Evolutionary conservation across 257 asterid species (phyloP), one percentile per base, ranked within the genome.

Genomic region (Solanum stenotomum): DNA sequence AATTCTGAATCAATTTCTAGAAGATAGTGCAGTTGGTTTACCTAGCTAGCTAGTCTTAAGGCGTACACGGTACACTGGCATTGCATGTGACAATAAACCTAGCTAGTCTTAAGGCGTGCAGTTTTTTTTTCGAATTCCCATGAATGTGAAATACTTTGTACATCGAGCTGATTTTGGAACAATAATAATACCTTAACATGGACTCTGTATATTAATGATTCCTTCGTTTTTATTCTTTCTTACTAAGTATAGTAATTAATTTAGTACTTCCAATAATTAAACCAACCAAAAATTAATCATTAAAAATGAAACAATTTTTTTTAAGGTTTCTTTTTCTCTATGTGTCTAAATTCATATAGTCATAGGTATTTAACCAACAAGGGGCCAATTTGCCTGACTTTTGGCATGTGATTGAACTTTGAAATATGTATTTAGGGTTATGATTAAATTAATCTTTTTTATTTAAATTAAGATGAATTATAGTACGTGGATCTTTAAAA

Each of bases 401-500:
- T 33, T 31, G 67, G 52, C 89, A 59, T 84, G 85, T 34, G 84
- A 33, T 34, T 34, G 13, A 67, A 31, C 87, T 83, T 86, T 88
- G 87, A 87, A 88, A 85, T 87, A 88, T 89, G 35, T 44, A 23
- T 67, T 33, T 74, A 84, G 38, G 88, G 61, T 52, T 23, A 29
- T 79, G 44, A 85, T 33, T 52, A 65, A 38, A 59, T 9, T 85
- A 68, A 85, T 40, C 33, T 68, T 46, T 87, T 90, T 89, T 90
- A 88, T 91, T 89, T 89, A 88, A 56, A 61, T 87, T 77, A 88
- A 34, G 76, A 72, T 88, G 86, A 46, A 70, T 88, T 37, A 56
- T 40, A n/a, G 18, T 65, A 25, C 83, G 89, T 65, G 89, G 86
- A 91, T 89, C 90, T 92, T 88, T 87, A 89, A 90, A 90, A 89